A percentile compares a stretch with the other conserved stretches of the same genome.
phyloP scores from a whole-genome alignment of 1,139 yeast species.

The Candida sojae region DNA sequence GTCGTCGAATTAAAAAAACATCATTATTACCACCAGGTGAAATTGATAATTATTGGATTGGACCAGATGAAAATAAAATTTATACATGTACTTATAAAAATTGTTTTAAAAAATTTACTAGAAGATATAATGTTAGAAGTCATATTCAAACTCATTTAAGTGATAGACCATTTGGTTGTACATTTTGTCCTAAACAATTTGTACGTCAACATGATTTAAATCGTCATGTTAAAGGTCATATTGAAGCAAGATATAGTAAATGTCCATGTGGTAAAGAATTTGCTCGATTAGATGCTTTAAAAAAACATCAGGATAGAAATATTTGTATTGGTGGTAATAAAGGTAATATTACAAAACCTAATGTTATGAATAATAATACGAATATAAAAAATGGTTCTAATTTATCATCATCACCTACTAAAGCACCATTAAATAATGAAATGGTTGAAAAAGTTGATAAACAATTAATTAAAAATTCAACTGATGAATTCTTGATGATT shows the following conservation, averaged over 20 bases:
- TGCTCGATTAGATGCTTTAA: constrained; percentile 85
- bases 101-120: constrained; percentile 82
- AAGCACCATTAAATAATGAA: not conserved
- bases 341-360: constrained; percentile 32
- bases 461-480: not conserved
- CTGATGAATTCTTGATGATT: constrained; percentile 2
- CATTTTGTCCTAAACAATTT: constrained; percentile 66
- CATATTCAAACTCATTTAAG: constrained; percentile 96
- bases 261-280: constrained; percentile 95
- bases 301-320: constrained; percentile 75
- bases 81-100: constrained; percentile 75
- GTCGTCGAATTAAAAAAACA: constrained; percentile 53
- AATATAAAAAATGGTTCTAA: not conserved
- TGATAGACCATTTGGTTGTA: constrained; percentile 81
- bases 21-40: constrained; percentile 89
- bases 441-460: constrained; percentile 3
- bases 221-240: constrained; percentile 87
- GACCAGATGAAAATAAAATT: constrained; percentile 69
- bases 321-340: constrained; percentile 70
- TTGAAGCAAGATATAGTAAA: constrained; percentile 63
- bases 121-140: constrained; percentile 92
- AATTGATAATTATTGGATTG: constrained; percentile 78
- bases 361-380: not conserved
- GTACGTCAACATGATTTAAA: constrained; percentile 92
- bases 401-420: constrained; percentile 1